Percentiles rank a stretch among this genome's conserved stretches.
These are phyloP conservation scores for Oryza longistaminata DNA, from an alignment of 176 grass and related monocot species.

Conservation along the genomic window DNA sequence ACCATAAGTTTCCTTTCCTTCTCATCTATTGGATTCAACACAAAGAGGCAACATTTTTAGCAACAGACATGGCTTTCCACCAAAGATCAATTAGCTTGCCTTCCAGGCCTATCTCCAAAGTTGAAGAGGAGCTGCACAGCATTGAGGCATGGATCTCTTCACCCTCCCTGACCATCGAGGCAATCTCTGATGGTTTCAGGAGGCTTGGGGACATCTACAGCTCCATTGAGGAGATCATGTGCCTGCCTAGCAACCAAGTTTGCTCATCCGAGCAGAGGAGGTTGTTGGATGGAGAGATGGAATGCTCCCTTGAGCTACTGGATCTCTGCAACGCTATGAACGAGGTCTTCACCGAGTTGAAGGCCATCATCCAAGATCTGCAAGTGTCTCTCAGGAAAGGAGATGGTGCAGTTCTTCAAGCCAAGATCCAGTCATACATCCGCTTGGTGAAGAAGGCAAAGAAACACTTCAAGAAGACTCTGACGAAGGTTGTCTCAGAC, in stretches of 20 bases:
- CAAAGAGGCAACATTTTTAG: neutral
- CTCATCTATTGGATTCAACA: neutral
- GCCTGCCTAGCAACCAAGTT: conserved; percentile 17
- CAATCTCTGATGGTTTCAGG: neutral
- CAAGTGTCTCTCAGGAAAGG: conserved; percentile 23
- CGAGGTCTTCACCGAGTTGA: conserved; percentile 24
- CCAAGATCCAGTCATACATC: conserved; percentile 12
- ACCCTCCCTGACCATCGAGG: neutral
- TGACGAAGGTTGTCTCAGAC: neutral
- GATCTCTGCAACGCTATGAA: conserved; percentile 22
- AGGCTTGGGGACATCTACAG: conserved; percentile 21
- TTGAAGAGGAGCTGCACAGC: conserved; percentile 30
- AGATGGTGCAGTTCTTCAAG: neutral
- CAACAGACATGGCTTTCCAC: conserved; percentile 23
- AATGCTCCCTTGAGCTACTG: conserved; percentile 20
- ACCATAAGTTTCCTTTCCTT: neutral
- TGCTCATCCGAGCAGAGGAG: conserved; percentile 22
- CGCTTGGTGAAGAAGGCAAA: conserved; percentile 34
- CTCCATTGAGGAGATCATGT: conserved; percentile 10
- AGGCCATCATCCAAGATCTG: conserved; percentile 18
- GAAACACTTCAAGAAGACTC: neutral
- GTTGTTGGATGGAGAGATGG: conserved; percentile 30
- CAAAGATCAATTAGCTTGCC: conserved; percentile 33
- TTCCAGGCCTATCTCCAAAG: conserved; percentile 22
- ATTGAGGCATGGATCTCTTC: conserved; percentile 2